These are phyloP conservation scores for Ophiosphaerella narmari DNA, from an alignment of 2,329 filamentous ascomycete species.

Conservation along the genomic window DNA sequence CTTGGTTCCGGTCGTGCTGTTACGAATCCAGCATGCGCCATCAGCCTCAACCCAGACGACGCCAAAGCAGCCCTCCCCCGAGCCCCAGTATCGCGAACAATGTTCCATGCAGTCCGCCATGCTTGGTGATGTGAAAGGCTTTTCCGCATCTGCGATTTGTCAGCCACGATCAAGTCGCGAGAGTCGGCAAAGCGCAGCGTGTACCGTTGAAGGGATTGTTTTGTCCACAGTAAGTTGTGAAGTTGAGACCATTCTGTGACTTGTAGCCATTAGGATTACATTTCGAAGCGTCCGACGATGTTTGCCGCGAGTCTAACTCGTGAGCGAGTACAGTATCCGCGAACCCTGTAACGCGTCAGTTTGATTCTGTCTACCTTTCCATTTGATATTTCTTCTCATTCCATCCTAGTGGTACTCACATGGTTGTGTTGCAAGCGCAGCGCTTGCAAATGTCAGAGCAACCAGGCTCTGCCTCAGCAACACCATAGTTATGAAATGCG, in stretches of 20 bases:
- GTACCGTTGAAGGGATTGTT: conserved; percentile 36
- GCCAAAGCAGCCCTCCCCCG: conserved; percentile 37
- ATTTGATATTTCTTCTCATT: not conserved
- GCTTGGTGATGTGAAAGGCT: conserved; percentile 16
- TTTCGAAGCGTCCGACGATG: conserved; percentile 1
- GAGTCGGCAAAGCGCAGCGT: not conserved
- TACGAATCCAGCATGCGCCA: conserved; percentile 35
- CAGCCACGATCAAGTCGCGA: not conserved
- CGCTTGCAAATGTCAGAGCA: conserved; percentile 25
- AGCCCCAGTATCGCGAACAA: conserved; percentile 39
- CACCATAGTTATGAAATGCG: conserved; percentile 5
- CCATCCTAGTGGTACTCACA: conserved; percentile 14
- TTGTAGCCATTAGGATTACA: conserved; percentile 28
- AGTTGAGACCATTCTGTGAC: conserved; percentile 36
- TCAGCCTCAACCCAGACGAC: conserved; percentile 26
- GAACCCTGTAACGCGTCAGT: conserved; percentile 22
- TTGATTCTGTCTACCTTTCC: not conserved
- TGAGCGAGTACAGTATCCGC: conserved; percentile 15
- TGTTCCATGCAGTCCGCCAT: conserved; percentile 37
- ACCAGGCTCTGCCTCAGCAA: conserved; percentile 13
- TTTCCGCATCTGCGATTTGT: conserved; percentile 22
- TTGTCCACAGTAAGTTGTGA: conserved; percentile 35
- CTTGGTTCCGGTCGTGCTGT: conserved; percentile 22
- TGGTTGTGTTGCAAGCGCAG: conserved; percentile 27
- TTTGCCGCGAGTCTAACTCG: conserved; percentile 19